A percentile compares a stretch with the other conserved stretches of the same genome.
Conservation (phyloP, 805 yeast genomes). For the Blastobotrys terrestris region DNA sequence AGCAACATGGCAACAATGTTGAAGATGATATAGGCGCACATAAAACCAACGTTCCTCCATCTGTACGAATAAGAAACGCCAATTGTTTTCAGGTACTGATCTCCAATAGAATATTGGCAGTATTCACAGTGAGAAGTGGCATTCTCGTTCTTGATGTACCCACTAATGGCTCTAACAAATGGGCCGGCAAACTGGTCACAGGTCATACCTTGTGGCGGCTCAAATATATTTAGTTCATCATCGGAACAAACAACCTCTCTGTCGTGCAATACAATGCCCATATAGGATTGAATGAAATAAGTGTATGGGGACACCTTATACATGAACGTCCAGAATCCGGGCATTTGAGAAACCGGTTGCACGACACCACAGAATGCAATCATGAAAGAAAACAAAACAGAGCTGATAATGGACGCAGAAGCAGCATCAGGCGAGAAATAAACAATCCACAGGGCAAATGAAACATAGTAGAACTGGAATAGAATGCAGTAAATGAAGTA, state of each 20-base stretch:
- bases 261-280: constrained; percentile 44
- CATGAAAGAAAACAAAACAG: constrained; percentile 51
- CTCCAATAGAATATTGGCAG: constrained; percentile 36
- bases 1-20: constrained; percentile 36
- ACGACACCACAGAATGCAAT: constrained; percentile 66
- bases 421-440: constrained; percentile 61
- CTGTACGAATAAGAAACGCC: constrained; percentile 41
- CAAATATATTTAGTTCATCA: constrained; percentile 44
- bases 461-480: constrained; percentile 45
- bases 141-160: constrained; percentile 51
- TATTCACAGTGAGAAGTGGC: constrained; percentile 39
- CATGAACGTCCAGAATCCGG: constrained; percentile 83
- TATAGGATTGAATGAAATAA: constrained; percentile 56
- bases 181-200: constrained; percentile 50
- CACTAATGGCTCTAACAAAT: constrained; percentile 41
- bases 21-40: constrained; percentile 51
- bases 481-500: constrained; percentile 45
- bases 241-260: constrained; percentile 44
- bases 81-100: constrained; percentile 39
- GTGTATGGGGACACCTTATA: constrained; percentile 67
- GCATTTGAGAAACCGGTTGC: constrained; percentile 52
- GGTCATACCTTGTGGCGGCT: constrained; percentile 56
- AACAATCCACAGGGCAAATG: constrained; percentile 50
- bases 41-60: constrained; percentile 65
- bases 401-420: constrained; percentile 55